Base-by-base conservation (phyloP, 1,284 basidiomycete genomes). In the Stygiomarasmius scandens region DNA sequence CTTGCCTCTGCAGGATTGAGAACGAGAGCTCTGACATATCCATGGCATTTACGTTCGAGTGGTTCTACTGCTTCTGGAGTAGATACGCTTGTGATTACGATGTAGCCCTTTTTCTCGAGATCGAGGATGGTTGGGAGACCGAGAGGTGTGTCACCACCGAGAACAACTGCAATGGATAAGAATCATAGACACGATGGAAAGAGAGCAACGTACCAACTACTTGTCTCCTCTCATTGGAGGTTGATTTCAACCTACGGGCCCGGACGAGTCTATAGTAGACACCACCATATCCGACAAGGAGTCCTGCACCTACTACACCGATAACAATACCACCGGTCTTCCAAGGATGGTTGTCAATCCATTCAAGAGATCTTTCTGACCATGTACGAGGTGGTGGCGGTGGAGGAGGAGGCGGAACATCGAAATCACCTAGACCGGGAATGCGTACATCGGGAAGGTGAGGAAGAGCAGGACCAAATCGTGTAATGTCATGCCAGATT, bases 11-110 rank as follows among this genome's bases (percentile, higher is more conserved):
- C 76, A 0, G 92, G 87, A 70, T 93, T 87, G 46, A 94, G 80
- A 20, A 93, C 84, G 58, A 93, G 79, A 1, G 87, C 90, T 51
- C 87, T 85, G 56, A 93, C 81, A 71, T 84, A 93, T 46, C 92
- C 92, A 64, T 85, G 77, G 32, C 83, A 82, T 60, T 77, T 74
- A 44, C 75, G 75, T 69, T 94, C 90, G 50, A 94, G 74, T 22
- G 75, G 74, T 20, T 82, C 77, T 27, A 84, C 84, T 8, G 82
- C 81, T 54, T 87, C 86, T 1, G 85, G 80, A 14, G 81, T 82
- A 2, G 85, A 75, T 14, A 92, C 90, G 60, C 87, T 93, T 5
- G 86, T 79, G 63, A 95, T 86, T 43, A 95, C 85, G 64, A 93
- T 87, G 66, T 89, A 93, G 1, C 90, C 90, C 63, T 86, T 83